Conservation (phyloP, 2,329 filamentous ascomycete species). For the Drechslerella dactyloides region DNA sequence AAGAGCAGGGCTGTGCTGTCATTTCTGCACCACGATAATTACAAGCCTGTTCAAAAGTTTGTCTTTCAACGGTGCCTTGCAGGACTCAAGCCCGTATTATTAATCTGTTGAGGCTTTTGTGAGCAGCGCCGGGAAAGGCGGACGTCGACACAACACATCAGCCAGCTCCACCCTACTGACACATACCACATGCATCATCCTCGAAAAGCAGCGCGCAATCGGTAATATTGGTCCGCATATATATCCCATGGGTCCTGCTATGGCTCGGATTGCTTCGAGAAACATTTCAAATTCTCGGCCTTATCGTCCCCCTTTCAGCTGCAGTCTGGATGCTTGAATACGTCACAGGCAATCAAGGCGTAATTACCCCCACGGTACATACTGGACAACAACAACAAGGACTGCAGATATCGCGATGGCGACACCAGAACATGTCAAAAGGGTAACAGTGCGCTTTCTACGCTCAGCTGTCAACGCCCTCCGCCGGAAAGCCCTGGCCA, state of each 20-base stretch:
- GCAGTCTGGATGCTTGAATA: neutral
- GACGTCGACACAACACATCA: too few species aligned
- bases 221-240: too few species aligned
- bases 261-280: slow-evolving; percentile 1
- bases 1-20: too few species aligned
- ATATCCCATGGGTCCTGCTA: neutral
- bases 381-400: slow-evolving; percentile 22
- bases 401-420: slow-evolving; percentile 40
- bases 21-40: too few species aligned
- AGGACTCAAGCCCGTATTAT: too few species aligned
- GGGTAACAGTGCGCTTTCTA: slow-evolving; percentile 11
- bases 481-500: slow-evolving; percentile 28
- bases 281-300: neutral
- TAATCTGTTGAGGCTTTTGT: too few species aligned
- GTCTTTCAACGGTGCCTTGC: too few species aligned
- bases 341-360: slow-evolving; percentile 5
- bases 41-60: too few species aligned
- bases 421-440: slow-evolving; percentile 32
- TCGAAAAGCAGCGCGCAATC: too few species aligned
- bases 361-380: neutral
- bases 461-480: slow-evolving; percentile 1
- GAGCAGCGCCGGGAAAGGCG: too few species aligned
- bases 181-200: too few species aligned
- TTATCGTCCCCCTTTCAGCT: slow-evolving; percentile 1
- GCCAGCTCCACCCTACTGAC: too few species aligned